A percentile compares a stretch with the other conserved stretches of the same genome.
Conservation (phyloP, 495 filamentous ascomycete species). For the Halenospora varia region DNA sequence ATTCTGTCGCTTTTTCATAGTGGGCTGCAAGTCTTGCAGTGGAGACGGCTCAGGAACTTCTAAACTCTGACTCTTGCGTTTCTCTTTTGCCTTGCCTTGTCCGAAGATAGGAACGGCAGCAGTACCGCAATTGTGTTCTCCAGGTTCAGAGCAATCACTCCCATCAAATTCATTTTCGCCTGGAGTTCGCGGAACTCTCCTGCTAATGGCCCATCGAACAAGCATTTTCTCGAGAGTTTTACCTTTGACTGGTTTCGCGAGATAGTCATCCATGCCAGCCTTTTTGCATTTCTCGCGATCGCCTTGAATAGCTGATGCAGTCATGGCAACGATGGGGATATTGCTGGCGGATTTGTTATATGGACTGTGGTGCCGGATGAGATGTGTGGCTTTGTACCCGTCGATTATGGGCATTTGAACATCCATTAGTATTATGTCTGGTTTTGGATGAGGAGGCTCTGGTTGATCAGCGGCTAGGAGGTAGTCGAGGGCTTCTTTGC, state of each 20-base stretch:
- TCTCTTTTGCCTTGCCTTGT: conserved; percentile 7
- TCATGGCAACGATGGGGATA: conserved; percentile 77
- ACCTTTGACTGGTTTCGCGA: conserved; percentile 71
- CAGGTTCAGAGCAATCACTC: conserved; percentile 18
- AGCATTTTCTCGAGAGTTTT: conserved; percentile 70
- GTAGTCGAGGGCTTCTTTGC: conserved; percentile 71
- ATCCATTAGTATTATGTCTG: conserved; percentile 86
- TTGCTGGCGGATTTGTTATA: conserved; percentile 48
- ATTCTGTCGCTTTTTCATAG: conserved; percentile 6
- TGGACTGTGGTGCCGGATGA: conserved; percentile 56
- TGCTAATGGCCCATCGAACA: conserved; percentile 44
- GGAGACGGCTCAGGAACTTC: neutral
- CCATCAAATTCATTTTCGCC: neutral
- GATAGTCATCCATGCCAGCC: conserved; percentile 83
- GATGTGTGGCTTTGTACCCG: conserved; percentile 72
- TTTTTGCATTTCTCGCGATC: conserved; percentile 72
- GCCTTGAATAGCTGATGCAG: conserved; percentile 76
- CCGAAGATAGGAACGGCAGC: conserved; percentile 6
- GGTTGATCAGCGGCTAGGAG: conserved; percentile 35
- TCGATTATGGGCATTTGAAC: conserved; percentile 82
- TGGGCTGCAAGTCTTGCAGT: conserved; percentile 3
- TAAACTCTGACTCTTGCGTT: too few species aligned
- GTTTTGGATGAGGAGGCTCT: conserved; percentile 36
- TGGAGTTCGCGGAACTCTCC: conserved; percentile 6
- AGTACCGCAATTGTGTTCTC: conserved; percentile 7